Conservation (phyloP, 805 yeast species). For the Candida berthetii region DNA sequence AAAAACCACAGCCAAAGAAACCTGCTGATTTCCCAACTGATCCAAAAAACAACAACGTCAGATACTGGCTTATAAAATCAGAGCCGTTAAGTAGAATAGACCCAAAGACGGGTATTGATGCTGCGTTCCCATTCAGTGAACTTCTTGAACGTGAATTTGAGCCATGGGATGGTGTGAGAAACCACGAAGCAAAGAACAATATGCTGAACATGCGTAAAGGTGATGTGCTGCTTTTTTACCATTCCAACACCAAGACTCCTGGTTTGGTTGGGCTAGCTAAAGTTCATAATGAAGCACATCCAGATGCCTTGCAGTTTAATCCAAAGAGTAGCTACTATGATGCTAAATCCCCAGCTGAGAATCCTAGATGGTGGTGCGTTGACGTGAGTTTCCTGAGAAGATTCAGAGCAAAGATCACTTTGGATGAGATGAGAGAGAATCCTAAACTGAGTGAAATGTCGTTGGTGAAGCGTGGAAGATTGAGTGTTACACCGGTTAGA, state of each 20-base stretch:
- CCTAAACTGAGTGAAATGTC: slow-evolving; percentile 31
- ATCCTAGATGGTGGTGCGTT: slow-evolving; percentile 54
- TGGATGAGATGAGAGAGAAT: slow-evolving; percentile 31
- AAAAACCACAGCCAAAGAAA: slow-evolving; percentile 23
- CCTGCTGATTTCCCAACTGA: slow-evolving; percentile 27
- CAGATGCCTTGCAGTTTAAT: slow-evolving; percentile 36
- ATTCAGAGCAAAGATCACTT: slow-evolving; percentile 33
- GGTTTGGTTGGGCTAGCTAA: slow-evolving; percentile 47
- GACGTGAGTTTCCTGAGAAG: slow-evolving; percentile 38
- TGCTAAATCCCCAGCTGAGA: slow-evolving; percentile 31
- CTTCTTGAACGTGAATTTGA: slow-evolving; percentile 30
- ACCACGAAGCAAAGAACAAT: slow-evolving; percentile 49
- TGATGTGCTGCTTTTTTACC: slow-evolving; percentile 46
- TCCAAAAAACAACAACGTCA: slow-evolving; percentile 14
- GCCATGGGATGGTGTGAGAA: slow-evolving; percentile 59
- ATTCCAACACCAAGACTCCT: slow-evolving; percentile 48
- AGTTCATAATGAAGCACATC: slow-evolving; percentile 28
- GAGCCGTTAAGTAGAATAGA: slow-evolving; percentile 47
- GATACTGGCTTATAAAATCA: slow-evolving; percentile 51
- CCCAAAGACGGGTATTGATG: slow-evolving; percentile 39
- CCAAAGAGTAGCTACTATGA: slow-evolving; percentile 40
- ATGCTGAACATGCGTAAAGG: slow-evolving; percentile 40
- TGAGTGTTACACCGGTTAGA: slow-evolving; percentile 47
- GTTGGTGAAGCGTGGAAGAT: slow-evolving; percentile 41
- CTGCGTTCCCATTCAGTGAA: slow-evolving; percentile 39